A percentile compares a stretch with the other conserved stretches of the same genome.
Conservation (phyloP, 75 land plant species). For the Pinus taeda region DNA sequence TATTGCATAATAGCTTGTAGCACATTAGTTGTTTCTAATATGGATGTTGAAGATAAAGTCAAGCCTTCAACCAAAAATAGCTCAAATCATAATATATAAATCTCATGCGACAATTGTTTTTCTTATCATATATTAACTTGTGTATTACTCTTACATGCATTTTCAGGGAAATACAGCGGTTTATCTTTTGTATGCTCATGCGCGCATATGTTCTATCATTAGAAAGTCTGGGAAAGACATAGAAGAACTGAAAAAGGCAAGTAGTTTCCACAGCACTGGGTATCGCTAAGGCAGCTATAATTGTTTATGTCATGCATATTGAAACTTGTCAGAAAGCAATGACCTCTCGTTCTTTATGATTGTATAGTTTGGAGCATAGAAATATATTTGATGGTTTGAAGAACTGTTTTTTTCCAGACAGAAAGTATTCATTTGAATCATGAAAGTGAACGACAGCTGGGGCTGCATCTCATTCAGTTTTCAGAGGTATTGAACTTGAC, state of each 20-base stretch:
- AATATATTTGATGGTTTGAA: not conserved
- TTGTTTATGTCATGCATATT: not conserved
- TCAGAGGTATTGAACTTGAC: conserved; percentile 53
- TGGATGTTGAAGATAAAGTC: too few species aligned
- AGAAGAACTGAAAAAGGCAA: conserved; percentile 69
- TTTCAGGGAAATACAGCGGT: conserved; percentile 68
- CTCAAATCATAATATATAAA: too few species aligned
- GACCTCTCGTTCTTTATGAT: not conserved
- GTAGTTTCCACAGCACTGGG: not conserved
- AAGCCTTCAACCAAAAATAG: too few species aligned
- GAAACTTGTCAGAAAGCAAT: not conserved
- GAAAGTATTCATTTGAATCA: conserved; percentile 51
- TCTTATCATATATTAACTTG: not conserved
- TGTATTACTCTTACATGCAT: not conserved
- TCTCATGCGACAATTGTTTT: not conserved
- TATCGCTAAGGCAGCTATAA: not conserved
- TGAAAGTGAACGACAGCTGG: conserved; percentile 68
- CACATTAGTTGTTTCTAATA: too few species aligned
- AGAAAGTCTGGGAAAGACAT: conserved; percentile 73
- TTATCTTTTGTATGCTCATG: conserved; percentile 81
- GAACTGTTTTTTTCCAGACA: conserved; percentile 30
- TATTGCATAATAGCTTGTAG: too few species aligned
- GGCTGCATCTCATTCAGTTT: conserved; percentile 77
- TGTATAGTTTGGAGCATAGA: not conserved
- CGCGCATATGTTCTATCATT: conserved; percentile 85